These are phyloP conservation scores for Leishmania lainsoni DNA, from an alignment of 208 protist species.

Conservation along the genomic window DNA sequence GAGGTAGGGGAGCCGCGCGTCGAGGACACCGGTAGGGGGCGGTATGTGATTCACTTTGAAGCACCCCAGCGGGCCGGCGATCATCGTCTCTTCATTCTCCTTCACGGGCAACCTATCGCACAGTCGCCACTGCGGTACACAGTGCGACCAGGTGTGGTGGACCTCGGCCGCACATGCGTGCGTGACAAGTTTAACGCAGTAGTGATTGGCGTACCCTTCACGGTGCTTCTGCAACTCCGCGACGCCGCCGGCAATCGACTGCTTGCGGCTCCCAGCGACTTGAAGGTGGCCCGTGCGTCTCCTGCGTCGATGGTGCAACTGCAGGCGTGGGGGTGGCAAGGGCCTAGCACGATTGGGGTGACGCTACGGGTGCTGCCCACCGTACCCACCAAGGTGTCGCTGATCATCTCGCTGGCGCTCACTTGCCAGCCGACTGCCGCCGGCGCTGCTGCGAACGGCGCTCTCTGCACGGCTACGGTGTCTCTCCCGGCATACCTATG, in stretches of 20 bases:
- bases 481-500: conserved; percentile 22
- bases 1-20: conserved; percentile 23
- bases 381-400: conserved; percentile 15
- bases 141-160: conserved; percentile 42
- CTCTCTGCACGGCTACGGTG: neutral
- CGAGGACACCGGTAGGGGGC: conserved; percentile 31
- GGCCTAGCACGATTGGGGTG: conserved; percentile 16
- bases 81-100: conserved; percentile 55
- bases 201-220: conserved; percentile 54
- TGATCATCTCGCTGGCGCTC: conserved; percentile 19
- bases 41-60: conserved; percentile 46
- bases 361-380: conserved; percentile 28
- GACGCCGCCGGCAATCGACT: conserved; percentile 60
- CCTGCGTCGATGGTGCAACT: conserved; percentile 20
- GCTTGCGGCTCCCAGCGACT: neutral
- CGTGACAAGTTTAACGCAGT: conserved; percentile 57
- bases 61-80: conserved; percentile 47
- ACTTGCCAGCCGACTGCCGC: neutral
- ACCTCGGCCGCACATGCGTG: conserved; percentile 39
- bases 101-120: conserved; percentile 66
- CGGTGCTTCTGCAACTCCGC: conserved; percentile 40
- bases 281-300: conserved; percentile 16
- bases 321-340: conserved; percentile 14
- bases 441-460: neutral
- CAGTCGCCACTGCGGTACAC: conserved; percentile 61